Base-by-base conservation (phyloP, 2,329 filamentous ascomycete species). In the Colletotrichum sidae region DNA sequence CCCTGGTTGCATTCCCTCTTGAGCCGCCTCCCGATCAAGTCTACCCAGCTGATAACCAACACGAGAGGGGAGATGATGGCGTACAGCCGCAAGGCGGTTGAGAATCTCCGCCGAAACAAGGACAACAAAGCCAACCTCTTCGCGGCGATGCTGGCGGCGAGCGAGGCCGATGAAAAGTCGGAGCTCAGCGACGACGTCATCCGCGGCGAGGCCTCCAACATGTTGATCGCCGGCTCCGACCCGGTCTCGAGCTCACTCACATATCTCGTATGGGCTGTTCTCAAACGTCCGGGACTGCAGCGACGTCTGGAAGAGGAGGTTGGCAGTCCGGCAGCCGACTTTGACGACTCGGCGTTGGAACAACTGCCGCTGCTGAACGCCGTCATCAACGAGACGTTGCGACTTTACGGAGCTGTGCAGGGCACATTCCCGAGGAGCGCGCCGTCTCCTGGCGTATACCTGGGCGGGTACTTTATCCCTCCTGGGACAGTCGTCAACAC, bases 161-260 rank as follows among this genome's bases (percentile, higher is more conserved):
- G 45, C 51, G 62, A 65, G 10, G 15, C 51, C 13, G 39, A 41
- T 8, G 58, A 51, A 8, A 62, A 65, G 42, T 17, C 45, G 2
- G 13, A 42, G 7, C 47, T 65, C 5, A 56, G 51, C 3, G 58
- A 62, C 13, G n/a, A 69, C 1, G 80, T 84, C 33, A 74, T 84
- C 1, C 60, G 69, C 3, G 69, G 70, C 15, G 79, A 84, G 50
- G 82, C 82, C 0, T 73, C 75, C 12, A 71, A 68, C 0, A 83
- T 82, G 68, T 85, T 86, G 54, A 64, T 83, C 7, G 85, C 83
- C 1, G 84, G 84, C 2, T 83, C 77, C 42, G 84, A 86, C 63
- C 86, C 84, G 0, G 85, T 84, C 0, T 79, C 83, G 1, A 76
- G 78, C 11, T 81, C 81, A 0, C 67, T 86, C 35, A 86, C 83